Evolutionary conservation across 768 basidiomycete species (phyloP).

Genomic region (Amanita molliuscula): DNA sequence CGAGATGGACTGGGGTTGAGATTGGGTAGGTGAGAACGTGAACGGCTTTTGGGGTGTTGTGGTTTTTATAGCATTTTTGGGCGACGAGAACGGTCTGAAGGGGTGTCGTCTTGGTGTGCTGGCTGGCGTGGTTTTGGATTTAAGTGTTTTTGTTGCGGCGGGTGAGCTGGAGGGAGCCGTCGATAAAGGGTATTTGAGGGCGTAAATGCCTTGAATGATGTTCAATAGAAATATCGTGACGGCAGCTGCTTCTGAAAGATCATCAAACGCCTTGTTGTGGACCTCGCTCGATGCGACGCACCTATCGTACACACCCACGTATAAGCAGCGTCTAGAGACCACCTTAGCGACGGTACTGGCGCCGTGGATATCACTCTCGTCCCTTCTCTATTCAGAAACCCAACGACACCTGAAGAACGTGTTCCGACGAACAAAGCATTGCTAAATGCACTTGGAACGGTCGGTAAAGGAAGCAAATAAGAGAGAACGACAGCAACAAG

Average conservation of each 20-base stretch:
- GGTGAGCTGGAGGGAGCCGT: constrained; percentile 23
- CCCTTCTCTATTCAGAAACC: background rate
- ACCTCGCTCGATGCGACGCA: constrained; percentile 10
- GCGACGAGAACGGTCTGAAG: constrained; percentile 21
- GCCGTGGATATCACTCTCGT: background rate
- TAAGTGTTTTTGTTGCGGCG: constrained; percentile 15
- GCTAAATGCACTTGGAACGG: constrained; percentile 22
- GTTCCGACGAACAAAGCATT: constrained; percentile 11
- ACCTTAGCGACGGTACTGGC: constrained; percentile 5
- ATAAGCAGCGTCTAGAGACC: constrained; percentile 26
- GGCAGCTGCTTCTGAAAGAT: constrained; percentile 22
- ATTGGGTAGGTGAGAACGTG: constrained; percentile 25
- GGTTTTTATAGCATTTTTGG: constrained; percentile 32
- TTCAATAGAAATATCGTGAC: constrained; percentile 27
- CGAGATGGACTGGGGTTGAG: constrained; percentile 4
- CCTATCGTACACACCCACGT: constrained; percentile 29
- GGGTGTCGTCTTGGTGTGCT: constrained; percentile 5
- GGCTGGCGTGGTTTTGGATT: constrained; percentile 8
- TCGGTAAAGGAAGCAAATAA: constrained; percentile 30
- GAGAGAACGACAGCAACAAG: constrained; percentile 23
- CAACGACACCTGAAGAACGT: background rate
- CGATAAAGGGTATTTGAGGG: constrained; percentile 31
- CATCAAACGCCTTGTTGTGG: background rate
- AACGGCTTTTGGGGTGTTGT: constrained; percentile 29
- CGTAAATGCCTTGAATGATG: constrained; percentile 28